These are phyloP conservation scores for Pichia heedii DNA, from an alignment of 805 yeast species.

Conservation along the genomic window DNA sequence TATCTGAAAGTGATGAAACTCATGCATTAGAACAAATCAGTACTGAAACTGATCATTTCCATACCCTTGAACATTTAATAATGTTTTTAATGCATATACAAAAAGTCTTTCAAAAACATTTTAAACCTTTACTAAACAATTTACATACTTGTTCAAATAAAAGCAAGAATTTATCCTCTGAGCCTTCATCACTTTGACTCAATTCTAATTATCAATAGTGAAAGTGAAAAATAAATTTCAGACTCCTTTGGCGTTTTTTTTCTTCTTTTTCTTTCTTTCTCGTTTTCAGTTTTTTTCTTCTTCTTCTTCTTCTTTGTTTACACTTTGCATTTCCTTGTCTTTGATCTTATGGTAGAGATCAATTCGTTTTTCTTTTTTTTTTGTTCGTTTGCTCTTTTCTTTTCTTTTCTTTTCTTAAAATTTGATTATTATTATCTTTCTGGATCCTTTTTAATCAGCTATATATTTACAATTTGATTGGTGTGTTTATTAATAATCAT, in stretches of 20 bases:
- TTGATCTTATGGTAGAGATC: too few relatives aligned
- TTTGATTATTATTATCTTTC: too few relatives aligned
- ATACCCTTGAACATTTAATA: constrained; percentile 17
- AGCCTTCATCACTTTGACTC: too few relatives aligned
- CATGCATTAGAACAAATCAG: constrained; percentile 19
- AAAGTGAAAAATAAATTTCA: too few relatives aligned
- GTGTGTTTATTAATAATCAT: too few relatives aligned
- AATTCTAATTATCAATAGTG: too few relatives aligned
- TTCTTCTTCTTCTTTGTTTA: not conserved
- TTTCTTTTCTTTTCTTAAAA: too few relatives aligned
- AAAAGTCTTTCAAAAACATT: not conserved
- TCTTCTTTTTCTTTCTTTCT: not conserved
- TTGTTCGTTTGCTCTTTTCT: too few relatives aligned
- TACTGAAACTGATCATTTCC: constrained; percentile 18
- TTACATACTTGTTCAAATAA: not conserved
- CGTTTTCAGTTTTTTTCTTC: not conserved
- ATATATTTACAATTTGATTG: too few relatives aligned
- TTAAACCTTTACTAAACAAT: not conserved
- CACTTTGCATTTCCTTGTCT: not conserved
- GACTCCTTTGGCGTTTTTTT: not conserved
- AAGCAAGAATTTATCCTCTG: too few relatives aligned
- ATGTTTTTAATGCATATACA: not conserved
- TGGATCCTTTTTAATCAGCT: too few relatives aligned
- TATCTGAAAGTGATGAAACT: constrained; percentile 18
- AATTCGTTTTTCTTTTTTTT: too few relatives aligned